Conservation (phyloP, 2,329 filamentous ascomycete species). For the Arthrobotrys megalospora region DNA sequence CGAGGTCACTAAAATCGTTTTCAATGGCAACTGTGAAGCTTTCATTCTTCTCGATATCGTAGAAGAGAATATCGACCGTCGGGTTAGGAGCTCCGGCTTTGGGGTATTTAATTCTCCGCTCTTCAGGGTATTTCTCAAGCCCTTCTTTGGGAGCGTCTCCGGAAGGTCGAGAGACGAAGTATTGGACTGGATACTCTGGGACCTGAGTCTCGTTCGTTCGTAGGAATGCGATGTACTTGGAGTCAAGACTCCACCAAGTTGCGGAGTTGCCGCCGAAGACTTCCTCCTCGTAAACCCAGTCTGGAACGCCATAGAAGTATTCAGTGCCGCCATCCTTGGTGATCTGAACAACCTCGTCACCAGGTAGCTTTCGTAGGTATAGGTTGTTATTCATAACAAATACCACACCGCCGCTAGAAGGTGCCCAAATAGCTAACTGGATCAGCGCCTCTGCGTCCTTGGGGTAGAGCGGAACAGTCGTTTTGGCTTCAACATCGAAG, state of each 20-base stretch:
- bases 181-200: conserved; percentile 92
- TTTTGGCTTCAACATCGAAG: conserved; percentile 87
- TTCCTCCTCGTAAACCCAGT: conserved; percentile 96
- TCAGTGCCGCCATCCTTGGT: conserved; percentile 89
- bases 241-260: conserved; percentile 95
- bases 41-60: conserved; percentile 82
- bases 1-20: conserved; percentile 82
- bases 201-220: conserved; percentile 94
- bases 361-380: conserved; percentile 79
- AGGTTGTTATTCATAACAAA: conserved; percentile 94
- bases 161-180: conserved; percentile 89
- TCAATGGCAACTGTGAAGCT: conserved; percentile 84
- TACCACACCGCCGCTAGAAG: conserved; percentile 86
- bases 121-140: conserved; percentile 90
- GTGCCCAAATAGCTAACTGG: conserved; percentile 91
- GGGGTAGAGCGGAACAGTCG: conserved; percentile 82
- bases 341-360: conserved; percentile 77
- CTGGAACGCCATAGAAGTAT: conserved; percentile 94
- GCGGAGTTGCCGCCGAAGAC: conserved; percentile 84
- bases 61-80: conserved; percentile 88
- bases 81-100: conserved; percentile 96
- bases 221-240: conserved; percentile 89
- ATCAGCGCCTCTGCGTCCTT: conserved; percentile 76
- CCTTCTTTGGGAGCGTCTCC: conserved; percentile 78
- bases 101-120: conserved; percentile 94